Evolutionary conservation across 345 rosid genomes (phyloP), one percentile per base, ranked within the genome.

Genomic region (Nephelium lappaceum): DNA sequence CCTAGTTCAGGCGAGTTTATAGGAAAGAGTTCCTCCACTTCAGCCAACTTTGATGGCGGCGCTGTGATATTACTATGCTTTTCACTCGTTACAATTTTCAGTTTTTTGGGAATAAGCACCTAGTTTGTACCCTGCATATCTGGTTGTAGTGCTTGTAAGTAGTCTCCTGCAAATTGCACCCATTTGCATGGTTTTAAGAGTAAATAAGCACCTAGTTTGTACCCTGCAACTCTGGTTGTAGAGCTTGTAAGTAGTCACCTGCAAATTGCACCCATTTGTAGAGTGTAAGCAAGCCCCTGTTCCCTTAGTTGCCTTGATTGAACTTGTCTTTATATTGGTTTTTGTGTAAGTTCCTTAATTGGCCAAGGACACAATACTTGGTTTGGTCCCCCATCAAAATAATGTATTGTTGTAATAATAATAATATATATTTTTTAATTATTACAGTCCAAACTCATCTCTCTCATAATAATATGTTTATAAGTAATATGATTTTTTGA

Each of bases 1-100:
- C 92, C 93, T 0, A 81, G 76, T 66, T 87, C 95, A 4, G 91
- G 90, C 3, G 91, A 85, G 79, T 78, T 83, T 74, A 67, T 82
- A 11, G 93, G 93, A 71, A 90, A 74, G 87, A 84, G 74, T 79
- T 77, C 89, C 41, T 79, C 88, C 21, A 51, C 78, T 81, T 69
- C 86, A 14, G 76, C 76, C 42, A 72, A 47, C 83, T 72, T 62
- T 21, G 75, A 72, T 39, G 79, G 71, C 81, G 79, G 72, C 68
- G 39, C 39, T 74, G 11, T 73, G 73, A 19, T 81, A 0, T 65
- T 41, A 69, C 31, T 85, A 69, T 74, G 67, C 71, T 21, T 79
- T 60, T 67, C 74, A 6, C 64, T 69, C 66, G 65, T 39, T 16
- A 18, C 73, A 21, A 49, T 76, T 66, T 55, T 31, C 41, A 10